Evolutionary conservation across 108 stramenopile genomes (phyloP).

Genomic region (Fragilariopsis cylindrus): DNA sequence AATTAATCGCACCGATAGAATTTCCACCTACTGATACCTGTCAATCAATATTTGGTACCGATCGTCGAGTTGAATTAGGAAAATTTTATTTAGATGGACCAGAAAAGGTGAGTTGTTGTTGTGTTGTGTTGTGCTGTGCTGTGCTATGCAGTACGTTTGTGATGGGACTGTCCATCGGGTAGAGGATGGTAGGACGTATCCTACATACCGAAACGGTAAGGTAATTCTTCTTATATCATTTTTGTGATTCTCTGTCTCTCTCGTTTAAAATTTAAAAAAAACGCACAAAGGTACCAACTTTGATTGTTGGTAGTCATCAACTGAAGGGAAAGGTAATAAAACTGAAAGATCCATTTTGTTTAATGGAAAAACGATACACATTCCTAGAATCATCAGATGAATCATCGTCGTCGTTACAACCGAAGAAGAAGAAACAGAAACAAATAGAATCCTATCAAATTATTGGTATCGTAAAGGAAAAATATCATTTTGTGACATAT

Average conservation of each 20-base stretch:
- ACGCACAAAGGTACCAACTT: constrained; percentile 43
- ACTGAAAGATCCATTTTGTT: constrained; percentile 69
- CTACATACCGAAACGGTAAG: not conserved
- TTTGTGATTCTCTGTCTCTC: not conserved
- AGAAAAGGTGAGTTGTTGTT: constrained; percentile 19
- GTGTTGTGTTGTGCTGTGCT: not conserved
- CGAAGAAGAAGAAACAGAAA: not conserved
- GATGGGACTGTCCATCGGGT: not conserved
- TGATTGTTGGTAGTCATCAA: constrained; percentile 70
- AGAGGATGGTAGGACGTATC: no score
- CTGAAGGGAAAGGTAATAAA: constrained; percentile 58
- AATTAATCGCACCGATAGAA: constrained; percentile 54
- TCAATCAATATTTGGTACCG: constrained; percentile 9
- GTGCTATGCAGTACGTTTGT: not conserved
- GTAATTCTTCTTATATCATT: not conserved
- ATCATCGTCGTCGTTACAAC: constrained; percentile 7
- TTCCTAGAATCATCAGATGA: not conserved
- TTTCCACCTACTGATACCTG: constrained; percentile 23
- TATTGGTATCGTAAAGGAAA: constrained; percentile 63
- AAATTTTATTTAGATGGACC: constrained; percentile 2
- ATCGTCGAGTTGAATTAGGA: constrained; percentile 56
- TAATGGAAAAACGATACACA: constrained; percentile 47
- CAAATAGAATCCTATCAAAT: constrained; percentile 46
- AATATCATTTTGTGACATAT: constrained; percentile 69
- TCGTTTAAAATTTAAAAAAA: not conserved